A percentile compares a stretch with the other conserved stretches of the same genome.
Evolutionary conservation across 495 filamentous ascomycete genomes (phyloP).

Genomic region (Terfezia boudieri): DNA sequence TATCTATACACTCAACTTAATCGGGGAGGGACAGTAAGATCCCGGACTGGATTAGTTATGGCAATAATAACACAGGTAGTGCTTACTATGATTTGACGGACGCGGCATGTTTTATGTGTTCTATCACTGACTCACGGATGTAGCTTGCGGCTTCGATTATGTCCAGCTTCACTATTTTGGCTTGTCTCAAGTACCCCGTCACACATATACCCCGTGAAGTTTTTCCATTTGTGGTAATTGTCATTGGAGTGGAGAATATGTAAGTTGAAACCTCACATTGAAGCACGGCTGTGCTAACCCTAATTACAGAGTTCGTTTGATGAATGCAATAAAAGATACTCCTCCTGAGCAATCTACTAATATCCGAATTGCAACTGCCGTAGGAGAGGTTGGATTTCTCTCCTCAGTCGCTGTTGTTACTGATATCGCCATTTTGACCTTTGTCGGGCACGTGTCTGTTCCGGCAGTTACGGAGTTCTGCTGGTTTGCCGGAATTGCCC

Average conservation of each 20-base stretch:
- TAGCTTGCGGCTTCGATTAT: constrained; percentile 43
- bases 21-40: constrained; percentile 43
- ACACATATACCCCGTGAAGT: constrained; percentile 34
- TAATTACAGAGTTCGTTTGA: constrained; percentile 28
- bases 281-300: background rate
- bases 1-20: constrained; percentile 37
- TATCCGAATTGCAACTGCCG: constrained; percentile 38
- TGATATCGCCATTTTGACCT: constrained; percentile 34
- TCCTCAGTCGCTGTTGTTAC: constrained; percentile 36
- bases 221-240: constrained; percentile 48
- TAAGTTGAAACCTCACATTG: constrained; percentile 5
- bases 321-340: constrained; percentile 44
- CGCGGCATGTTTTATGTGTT: no score
- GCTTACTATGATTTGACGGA: no score
- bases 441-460: constrained; percentile 34
- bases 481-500: constrained; percentile 42
- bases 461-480: constrained; percentile 45
- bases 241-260: constrained; percentile 50
- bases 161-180: constrained; percentile 41
- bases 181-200: constrained; percentile 36
- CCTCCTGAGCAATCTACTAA: constrained; percentile 37
- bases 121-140: background rate
- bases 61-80: constrained; percentile 34
- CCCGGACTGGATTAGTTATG: constrained; percentile 39
- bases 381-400: constrained; percentile 45